Evolutionary conservation across 2,329 filamentous ascomycete species (phyloP).

Genomic region (Fonsecaea nubica): DNA sequence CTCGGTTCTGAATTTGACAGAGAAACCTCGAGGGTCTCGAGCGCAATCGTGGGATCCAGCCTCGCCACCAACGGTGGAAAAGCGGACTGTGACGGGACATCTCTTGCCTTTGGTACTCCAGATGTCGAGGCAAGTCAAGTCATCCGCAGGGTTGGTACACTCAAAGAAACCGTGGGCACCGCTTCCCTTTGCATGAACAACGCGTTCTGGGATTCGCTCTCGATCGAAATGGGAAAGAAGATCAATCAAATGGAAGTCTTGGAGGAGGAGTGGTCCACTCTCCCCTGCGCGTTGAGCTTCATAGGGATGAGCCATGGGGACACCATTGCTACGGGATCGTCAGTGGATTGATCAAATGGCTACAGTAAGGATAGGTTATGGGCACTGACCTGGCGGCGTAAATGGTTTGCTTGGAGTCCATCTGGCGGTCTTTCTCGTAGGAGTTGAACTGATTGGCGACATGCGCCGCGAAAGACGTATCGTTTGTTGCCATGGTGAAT

Average conservation of each 20-base stretch:
- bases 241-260: conserved; percentile 71
- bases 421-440: conserved; percentile 52
- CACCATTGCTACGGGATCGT: conserved; percentile 55
- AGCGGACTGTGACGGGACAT: conserved; percentile 70
- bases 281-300: conserved; percentile 59
- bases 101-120: conserved; percentile 69
- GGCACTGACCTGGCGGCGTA: conserved; percentile 33
- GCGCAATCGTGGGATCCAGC: conserved; percentile 74
- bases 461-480: conserved; percentile 48
- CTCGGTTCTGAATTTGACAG: conserved; percentile 74
- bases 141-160: conserved; percentile 58
- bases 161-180: conserved; percentile 47
- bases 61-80: conserved; percentile 78
- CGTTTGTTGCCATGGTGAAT: conserved; percentile 32
- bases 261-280: conserved; percentile 66
- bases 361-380: not conserved
- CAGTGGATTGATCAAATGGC: not conserved
- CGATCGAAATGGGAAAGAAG: conserved; percentile 54
- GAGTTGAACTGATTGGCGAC: conserved; percentile 48
- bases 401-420: conserved; percentile 46
- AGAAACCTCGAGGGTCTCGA: conserved; percentile 74
- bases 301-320: conserved; percentile 60
- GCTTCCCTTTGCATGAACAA: conserved; percentile 53
- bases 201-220: conserved; percentile 53
- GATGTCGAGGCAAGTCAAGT: conserved; percentile 57